These are phyloP conservation scores for Balakata baccata DNA, from an alignment of 345 rosid species.

Conservation along the genomic window DNA sequence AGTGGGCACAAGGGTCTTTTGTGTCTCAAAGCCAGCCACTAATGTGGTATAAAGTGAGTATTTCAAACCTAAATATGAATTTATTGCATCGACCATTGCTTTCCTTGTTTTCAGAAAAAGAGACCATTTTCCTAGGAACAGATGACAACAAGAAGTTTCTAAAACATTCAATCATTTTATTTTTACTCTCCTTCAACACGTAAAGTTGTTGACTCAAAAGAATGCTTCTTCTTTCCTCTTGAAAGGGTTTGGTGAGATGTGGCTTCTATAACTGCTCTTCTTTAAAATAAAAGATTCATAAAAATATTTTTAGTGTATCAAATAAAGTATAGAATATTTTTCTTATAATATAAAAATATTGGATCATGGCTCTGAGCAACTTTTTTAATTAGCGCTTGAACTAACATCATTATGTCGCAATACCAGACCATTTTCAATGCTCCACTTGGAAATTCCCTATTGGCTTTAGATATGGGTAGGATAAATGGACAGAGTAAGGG, in stretches of 20 bases:
- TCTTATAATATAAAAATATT: neutral
- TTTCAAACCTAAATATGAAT: constrained; percentile 6
- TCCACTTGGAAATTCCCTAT: constrained; percentile 74
- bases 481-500: constrained; percentile 87
- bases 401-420: constrained; percentile 19
- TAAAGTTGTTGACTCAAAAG: neutral
- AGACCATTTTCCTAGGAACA: neutral
- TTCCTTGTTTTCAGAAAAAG: neutral
- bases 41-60: constrained; percentile 84
- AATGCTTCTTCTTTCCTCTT: neutral
- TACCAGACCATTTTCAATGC: constrained; percentile 80
- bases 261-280: neutral
- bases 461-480: constrained; percentile 94
- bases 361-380: neutral
- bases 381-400: neutral
- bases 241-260: neutral
- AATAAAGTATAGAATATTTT: neutral
- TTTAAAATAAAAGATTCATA: neutral
- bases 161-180: neutral
- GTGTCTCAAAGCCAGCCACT: constrained; percentile 82
- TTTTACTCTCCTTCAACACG: too few relatives aligned
- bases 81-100: neutral
- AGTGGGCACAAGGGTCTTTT: constrained; percentile 80
- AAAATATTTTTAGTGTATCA: neutral
- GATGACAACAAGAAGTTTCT: neutral